These are phyloP conservation scores for Dendrobium catenatum DNA, from an alignment of 106 monocot genomes.

Conservation along the genomic window DNA sequence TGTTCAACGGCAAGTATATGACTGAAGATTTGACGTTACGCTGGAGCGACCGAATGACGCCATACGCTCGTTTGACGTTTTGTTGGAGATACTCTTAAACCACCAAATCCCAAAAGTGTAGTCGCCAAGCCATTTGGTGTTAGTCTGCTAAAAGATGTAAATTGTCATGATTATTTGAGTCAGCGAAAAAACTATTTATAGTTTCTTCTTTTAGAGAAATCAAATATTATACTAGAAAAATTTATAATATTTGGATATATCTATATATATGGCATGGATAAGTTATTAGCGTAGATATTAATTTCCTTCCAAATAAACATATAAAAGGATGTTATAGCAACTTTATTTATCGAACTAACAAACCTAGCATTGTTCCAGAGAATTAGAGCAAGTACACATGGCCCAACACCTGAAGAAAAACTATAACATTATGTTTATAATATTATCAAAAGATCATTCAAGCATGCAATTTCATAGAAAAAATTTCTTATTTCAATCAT, in stretches of 20 bases:
- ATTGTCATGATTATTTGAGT: slow-evolving; percentile 25
- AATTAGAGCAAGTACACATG: slow-evolving; percentile 66
- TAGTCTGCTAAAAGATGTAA: slow-evolving; percentile 44
- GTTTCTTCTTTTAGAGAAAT: too few species aligned
- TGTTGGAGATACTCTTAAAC: slow-evolving; percentile 12
- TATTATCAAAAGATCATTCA: background rate
- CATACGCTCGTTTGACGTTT: too few species aligned
- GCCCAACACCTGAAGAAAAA: slow-evolving; percentile 46
- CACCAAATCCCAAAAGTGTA: slow-evolving; percentile 48
- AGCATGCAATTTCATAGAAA: background rate
- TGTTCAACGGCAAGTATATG: too few species aligned
- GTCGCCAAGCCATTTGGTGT: slow-evolving; percentile 41
- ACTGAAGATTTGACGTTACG: too few species aligned
- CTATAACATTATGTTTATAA: slow-evolving; percentile 1
- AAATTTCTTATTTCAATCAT: too few species aligned
- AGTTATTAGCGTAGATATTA: background rate
- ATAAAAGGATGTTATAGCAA: slow-evolving; percentile 85
- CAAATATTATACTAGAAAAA: background rate
- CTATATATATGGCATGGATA: too few species aligned
- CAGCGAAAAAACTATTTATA: too few species aligned
- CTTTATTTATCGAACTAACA: slow-evolving; percentile 49
- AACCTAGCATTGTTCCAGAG: slow-evolving; percentile 76
- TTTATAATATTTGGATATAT: too few species aligned
- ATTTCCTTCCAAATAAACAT: slow-evolving; percentile 99
- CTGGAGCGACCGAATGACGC: too few species aligned